Evolutionary conservation across 164 flowering plant genomes (phyloP).

Genomic region (Kalanchoe fedtschenkoi): DNA sequence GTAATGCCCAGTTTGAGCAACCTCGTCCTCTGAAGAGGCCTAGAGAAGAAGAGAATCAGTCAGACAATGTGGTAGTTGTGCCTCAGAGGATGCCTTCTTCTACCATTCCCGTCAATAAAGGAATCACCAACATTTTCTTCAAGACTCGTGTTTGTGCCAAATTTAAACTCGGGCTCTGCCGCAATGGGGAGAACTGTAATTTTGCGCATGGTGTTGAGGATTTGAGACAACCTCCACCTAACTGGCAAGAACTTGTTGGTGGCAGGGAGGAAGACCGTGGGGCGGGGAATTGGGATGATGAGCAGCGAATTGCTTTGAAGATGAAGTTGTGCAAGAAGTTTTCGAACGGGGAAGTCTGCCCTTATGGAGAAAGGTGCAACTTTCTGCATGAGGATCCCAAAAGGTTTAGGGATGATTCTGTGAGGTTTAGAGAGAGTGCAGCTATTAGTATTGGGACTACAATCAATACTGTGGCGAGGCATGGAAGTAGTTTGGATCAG

Average conservation of each 20-base stretch:
- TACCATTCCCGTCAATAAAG: constrained; percentile 27
- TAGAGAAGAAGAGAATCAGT: constrained; percentile 29
- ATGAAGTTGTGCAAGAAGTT: constrained; percentile 76
- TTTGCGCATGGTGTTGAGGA: constrained; percentile 85
- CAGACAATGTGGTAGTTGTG: constrained; percentile 12
- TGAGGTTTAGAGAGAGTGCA: constrained; percentile 48
- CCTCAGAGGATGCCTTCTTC: constrained; percentile 20
- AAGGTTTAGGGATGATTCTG: constrained; percentile 34
- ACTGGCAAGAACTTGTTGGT: constrained; percentile 71
- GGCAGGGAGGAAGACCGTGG: constrained; percentile 37
- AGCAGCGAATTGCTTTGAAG: constrained; percentile 49
- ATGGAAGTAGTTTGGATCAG: constrained; percentile 22
- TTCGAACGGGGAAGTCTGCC: constrained; percentile 73
- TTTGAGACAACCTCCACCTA: constrained; percentile 63
- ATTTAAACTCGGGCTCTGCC: constrained; percentile 43
- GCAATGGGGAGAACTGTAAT: constrained; percentile 61
- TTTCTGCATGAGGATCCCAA: constrained; percentile 65
- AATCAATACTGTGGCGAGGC: constrained; percentile 14
- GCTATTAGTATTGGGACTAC: constrained; percentile 53
- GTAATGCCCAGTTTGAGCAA: constrained; percentile 16
- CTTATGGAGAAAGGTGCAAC: constrained; percentile 78
- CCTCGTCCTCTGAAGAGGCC: constrained; percentile 37
- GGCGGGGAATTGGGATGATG: constrained; percentile 44
- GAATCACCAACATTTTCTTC: constrained; percentile 48
- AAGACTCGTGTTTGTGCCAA: constrained; percentile 72